Evolutionary conservation across 2,329 filamentous ascomycete species (phyloP), one percentile per base, ranked within the genome.

Genomic region (Pyrenochaeta sp.): DNA sequence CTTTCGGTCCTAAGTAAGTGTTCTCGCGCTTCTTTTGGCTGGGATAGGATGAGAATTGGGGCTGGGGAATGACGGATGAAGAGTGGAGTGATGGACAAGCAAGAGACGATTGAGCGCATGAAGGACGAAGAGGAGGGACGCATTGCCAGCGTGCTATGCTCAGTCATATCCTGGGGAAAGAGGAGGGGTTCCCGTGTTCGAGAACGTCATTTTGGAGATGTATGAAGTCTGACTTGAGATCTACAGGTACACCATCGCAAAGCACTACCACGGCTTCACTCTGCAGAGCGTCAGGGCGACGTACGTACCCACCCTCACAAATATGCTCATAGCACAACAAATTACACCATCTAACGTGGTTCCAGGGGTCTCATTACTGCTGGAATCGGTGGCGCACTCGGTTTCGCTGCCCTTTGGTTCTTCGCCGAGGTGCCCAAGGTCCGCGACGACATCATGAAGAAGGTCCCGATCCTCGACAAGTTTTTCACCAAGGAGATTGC

Each of bases 391-490:
- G 79, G 77, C 51, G 75, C 77, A 32, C 76, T 79, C 28, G 83
- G 80, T 52, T 73, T 82, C 65, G 81, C 82, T 69, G 81, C 80
- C 24, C 66, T 86, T 58, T 85, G 82, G 75, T 83, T 86, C 77
- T 81, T 86, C 72, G 80, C 81, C 59, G 83, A 84, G 59, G 77
- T 86, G 18, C 83, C 83, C 47, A 79, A 77, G 62, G 81, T 87
- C 31, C 76, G 81, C 64, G 76, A 80, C 59, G 83, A 86, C 65
- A 82, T 86, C 55, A 75, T 84, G 67, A 75, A 79, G 71, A 80
- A 83, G 72, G 61, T 85, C 18, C 83, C 83, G 6, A 67, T 84
- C 55, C 72, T 86, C 36, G 79, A 80, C 51, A 66, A 70, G 41
- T 83, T 81, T 72, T 85, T 79, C 67, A 72, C 79, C 61, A 72